phyloP scores from a whole-genome alignment of 345 rosid species.

The Hibiscus syriacus region DNA sequence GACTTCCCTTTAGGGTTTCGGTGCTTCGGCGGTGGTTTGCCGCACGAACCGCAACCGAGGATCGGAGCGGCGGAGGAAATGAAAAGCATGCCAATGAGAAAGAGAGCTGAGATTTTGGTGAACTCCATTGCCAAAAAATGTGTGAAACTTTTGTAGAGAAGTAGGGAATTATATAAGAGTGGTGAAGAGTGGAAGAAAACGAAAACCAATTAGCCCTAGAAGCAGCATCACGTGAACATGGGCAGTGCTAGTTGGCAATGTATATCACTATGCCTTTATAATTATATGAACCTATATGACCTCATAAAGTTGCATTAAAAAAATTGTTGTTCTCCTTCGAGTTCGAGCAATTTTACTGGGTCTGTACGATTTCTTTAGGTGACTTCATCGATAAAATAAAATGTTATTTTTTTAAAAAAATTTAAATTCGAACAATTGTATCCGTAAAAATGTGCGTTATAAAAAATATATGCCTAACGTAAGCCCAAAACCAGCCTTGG shows the following conservation, averaged over 20 bases:
- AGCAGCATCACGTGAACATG: conserved; percentile 67
- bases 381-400: no score
- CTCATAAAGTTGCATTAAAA: background rate
- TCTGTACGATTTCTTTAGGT: no score
- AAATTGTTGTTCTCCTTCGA: no score
- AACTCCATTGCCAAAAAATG: conserved; percentile 33
- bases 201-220: conserved; percentile 12
- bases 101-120: conserved; percentile 43
- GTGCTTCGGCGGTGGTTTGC: conserved; percentile 28
- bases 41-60: conserved; percentile 55
- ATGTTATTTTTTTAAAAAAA: no score
- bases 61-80: conserved; percentile 47
- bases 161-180: conserved; percentile 30
- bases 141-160: conserved; percentile 12
- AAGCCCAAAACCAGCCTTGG: no score
- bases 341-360: no score
- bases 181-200: conserved; percentile 17
- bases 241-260: conserved; percentile 60
- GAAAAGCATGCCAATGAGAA: conserved; percentile 47
- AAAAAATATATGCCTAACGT: no score
- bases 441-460: no score
- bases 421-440: no score
- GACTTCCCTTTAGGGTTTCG: conserved; percentile 17
- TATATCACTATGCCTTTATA: conserved; percentile 15
- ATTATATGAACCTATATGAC: conserved; percentile 15